phyloP scores from a whole-genome alignment of 805 yeast species.

The Lachancea nothofagi region DNA sequence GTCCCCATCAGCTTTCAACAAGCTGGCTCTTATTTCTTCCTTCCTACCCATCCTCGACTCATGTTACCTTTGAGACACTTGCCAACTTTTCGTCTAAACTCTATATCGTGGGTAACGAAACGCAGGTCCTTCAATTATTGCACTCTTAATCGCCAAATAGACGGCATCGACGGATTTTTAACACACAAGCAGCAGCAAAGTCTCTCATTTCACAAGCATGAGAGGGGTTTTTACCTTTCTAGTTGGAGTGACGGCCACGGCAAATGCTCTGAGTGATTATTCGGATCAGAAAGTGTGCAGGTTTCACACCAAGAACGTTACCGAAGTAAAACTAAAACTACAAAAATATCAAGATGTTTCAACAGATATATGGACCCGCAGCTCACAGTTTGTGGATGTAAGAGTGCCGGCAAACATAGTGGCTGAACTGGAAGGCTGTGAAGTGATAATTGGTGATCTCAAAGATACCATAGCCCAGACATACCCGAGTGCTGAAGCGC shows the following conservation, averaged over 20 bases:
- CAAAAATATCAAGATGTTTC: slow-evolving; percentile 2
- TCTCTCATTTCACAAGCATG: slow-evolving; percentile 1
- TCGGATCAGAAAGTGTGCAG: slow-evolving; percentile 23
- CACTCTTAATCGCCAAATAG: too few species aligned
- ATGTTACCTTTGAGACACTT: too few species aligned
- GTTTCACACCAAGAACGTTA: slow-evolving; percentile 12
- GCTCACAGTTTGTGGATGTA: slow-evolving; percentile 43
- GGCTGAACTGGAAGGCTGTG: slow-evolving; percentile 22
- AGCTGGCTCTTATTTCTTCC: too few species aligned
- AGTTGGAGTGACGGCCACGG: not conserved
- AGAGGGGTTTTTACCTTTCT: slow-evolving; percentile 1
- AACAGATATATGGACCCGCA: slow-evolving; percentile 47
- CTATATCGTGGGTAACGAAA: too few species aligned
- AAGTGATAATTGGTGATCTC: slow-evolving; percentile 50
- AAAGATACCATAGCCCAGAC: slow-evolving; percentile 53
- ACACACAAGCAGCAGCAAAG: too few species aligned
- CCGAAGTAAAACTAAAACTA: slow-evolving; percentile 1
- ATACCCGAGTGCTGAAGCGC: slow-evolving; percentile 34
- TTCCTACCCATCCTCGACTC: too few species aligned
- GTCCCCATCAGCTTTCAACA: too few species aligned
- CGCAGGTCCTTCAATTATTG: too few species aligned
- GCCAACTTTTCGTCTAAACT: too few species aligned
- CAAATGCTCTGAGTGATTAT: slow-evolving; percentile 12
- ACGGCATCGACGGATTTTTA: too few species aligned
- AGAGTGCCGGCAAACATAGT: slow-evolving; percentile 21